Evolutionary conservation across 768 basidiomycete species (phyloP).

Genomic region (Mycena crocata): DNA sequence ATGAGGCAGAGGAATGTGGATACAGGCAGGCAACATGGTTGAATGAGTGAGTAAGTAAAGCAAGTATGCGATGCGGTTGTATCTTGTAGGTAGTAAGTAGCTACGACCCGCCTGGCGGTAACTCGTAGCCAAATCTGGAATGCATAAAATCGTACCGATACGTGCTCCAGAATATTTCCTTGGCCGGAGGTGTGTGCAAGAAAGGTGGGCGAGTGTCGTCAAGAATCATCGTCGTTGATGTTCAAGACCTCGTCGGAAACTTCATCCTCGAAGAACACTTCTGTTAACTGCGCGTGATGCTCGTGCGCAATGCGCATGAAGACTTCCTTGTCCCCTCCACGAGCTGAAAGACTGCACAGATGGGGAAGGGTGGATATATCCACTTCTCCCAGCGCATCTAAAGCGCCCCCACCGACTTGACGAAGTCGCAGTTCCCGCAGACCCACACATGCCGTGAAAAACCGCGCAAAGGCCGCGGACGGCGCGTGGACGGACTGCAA

Average conservation of each 20-base stretch:
- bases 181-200: constrained; percentile 8
- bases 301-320: not conserved
- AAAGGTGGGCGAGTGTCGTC: not conserved
- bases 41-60: not conserved
- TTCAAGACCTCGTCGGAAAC: not conserved
- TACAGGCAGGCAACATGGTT: not conserved
- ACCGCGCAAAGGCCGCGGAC: constrained; percentile 31
- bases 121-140: not conserved
- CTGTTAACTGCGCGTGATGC: not conserved
- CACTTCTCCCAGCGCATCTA: constrained; percentile 31
- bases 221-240: constrained; percentile 2
- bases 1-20: not conserved
- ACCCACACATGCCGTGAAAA: constrained; percentile 43
- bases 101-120: no score
- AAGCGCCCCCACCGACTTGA: constrained; percentile 38
- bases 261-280: not conserved
- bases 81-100: no score
- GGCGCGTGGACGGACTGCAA: constrained; percentile 43
- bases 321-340: not conserved
- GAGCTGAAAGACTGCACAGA: constrained; percentile 9
- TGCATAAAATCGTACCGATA: not conserved
- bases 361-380: not conserved
- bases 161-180: not conserved
- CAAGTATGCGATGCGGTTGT: no score
- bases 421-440: constrained; percentile 39